phyloP scores from a whole-genome alignment of 129 eudicot genomes.

The sunflower (Helianthus annuus) region DNA sequence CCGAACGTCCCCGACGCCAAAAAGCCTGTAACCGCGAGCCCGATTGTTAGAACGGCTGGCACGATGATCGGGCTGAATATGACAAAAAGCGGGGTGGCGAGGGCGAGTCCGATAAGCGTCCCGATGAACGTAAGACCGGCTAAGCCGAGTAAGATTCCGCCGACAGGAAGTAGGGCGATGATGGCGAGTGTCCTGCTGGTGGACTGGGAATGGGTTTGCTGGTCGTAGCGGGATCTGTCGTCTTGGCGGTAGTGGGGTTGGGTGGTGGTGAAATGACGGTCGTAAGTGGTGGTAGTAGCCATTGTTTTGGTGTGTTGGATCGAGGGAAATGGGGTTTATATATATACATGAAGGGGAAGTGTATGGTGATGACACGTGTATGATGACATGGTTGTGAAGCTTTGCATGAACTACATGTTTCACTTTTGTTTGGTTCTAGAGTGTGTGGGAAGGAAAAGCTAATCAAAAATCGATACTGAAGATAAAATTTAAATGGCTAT shows the following conservation, averaged over 20 bases:
- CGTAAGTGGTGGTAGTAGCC: conserved; percentile 23
- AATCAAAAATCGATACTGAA: not conserved
- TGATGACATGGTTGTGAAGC: conserved; percentile 34
- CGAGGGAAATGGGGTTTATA: conserved; percentile 17
- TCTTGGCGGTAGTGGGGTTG: conserved; percentile 41
- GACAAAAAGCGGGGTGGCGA: conserved; percentile 63
- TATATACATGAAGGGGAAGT: conserved; percentile 9
- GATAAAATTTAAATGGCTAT: too few species aligned
- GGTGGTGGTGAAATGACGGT: conserved; percentile 28
- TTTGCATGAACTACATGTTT: conserved; percentile 42
- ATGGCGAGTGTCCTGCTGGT: conserved; percentile 51
- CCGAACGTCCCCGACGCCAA: conserved; percentile 77
- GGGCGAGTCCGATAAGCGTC: conserved; percentile 55
- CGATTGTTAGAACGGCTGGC: conserved; percentile 60
- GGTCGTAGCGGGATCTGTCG: conserved; percentile 5
- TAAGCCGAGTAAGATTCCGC: conserved; percentile 47
- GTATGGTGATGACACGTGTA: conserved; percentile 34
- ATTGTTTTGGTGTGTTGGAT: not conserved
- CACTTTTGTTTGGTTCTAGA: not conserved
- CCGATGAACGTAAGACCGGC: conserved; percentile 61
- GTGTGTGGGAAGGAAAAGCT: not conserved
- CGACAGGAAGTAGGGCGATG: conserved; percentile 60
- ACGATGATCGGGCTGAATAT: conserved; percentile 75
- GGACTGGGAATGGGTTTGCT: conserved; percentile 37
- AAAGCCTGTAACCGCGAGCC: conserved; percentile 61